Evolutionary conservation across 2,329 filamentous ascomycete genomes (phyloP).

Genomic region (Aspergillus niger): DNA sequence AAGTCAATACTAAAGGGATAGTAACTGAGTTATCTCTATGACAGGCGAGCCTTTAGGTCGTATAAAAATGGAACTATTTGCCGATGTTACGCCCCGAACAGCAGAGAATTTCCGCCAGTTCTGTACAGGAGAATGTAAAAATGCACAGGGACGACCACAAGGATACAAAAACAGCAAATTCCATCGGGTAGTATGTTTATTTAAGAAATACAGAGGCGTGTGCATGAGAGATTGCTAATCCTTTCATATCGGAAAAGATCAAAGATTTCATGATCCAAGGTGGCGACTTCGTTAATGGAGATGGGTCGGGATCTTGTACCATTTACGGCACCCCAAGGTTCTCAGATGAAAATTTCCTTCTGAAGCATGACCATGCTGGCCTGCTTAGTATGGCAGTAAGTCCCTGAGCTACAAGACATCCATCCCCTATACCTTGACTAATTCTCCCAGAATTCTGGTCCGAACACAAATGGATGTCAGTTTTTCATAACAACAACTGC

Average conservation of each 20-base stretch:
- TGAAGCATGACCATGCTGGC: slow-evolving; percentile 77
- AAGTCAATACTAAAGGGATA: background rate
- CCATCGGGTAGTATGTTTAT: slow-evolving; percentile 75
- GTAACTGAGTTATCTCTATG: slow-evolving; percentile 4
- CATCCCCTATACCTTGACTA: background rate
- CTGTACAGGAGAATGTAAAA: slow-evolving; percentile 90
- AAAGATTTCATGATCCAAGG: slow-evolving; percentile 97
- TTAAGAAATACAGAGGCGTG: background rate
- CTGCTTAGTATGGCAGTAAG: slow-evolving; percentile 90
- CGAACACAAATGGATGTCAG: slow-evolving; percentile 90
- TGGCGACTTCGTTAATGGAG: slow-evolving; percentile 90
- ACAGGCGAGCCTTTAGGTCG: slow-evolving; percentile 82
- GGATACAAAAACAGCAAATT: slow-evolving; percentile 96
- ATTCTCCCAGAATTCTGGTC: slow-evolving; percentile 73
- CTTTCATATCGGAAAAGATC: slow-evolving; percentile 59
- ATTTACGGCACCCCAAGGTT: slow-evolving; percentile 88
- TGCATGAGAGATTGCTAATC: background rate
- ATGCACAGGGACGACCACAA: slow-evolving; percentile 72
- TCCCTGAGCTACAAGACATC: slow-evolving; percentile 22
- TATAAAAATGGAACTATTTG: slow-evolving; percentile 88
- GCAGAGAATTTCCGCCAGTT: slow-evolving; percentile 97
- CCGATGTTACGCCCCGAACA: slow-evolving; percentile 79
- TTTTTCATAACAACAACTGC: slow-evolving; percentile 95
- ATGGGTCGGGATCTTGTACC: slow-evolving; percentile 83
- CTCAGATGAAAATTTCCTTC: slow-evolving; percentile 82